A percentile compares a stretch with the other conserved stretches of the same genome.
phyloP scores from a whole-genome alignment of 208 protist species.

The Crithidia sp. region DNA sequence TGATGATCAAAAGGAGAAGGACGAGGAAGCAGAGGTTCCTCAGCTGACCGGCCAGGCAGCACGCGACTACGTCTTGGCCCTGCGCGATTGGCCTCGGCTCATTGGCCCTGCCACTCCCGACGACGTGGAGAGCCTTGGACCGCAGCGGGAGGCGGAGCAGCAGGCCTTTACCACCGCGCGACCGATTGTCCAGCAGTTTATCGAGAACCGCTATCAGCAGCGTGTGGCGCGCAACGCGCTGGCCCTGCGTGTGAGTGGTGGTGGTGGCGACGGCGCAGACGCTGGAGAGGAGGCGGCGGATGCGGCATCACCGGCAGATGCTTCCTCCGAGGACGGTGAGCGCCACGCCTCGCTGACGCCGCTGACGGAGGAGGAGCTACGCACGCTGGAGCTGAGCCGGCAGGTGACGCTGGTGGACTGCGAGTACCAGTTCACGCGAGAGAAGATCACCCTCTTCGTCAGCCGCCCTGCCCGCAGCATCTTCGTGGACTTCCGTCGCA shows the following conservation, averaged over 20 bases:
- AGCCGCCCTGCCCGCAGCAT: conserved; percentile 44
- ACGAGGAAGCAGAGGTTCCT: conserved; percentile 16
- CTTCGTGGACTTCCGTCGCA: conserved; percentile 75
- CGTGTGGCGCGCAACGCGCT: conserved; percentile 28
- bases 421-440: conserved; percentile 69
- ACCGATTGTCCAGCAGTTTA: conserved; percentile 46
- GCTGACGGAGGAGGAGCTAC: conserved; percentile 22
- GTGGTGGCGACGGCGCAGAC: background rate
- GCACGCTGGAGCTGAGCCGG: conserved; percentile 32
- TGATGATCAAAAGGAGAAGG: background rate
- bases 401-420: conserved; percentile 50
- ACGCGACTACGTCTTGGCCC: conserved; percentile 26
- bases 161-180: conserved; percentile 35
- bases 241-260: background rate
- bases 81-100: conserved; percentile 49
- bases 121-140: conserved; percentile 28
- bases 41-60: conserved; percentile 24
- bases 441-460: conserved; percentile 80
- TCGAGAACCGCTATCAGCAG: conserved; percentile 41
- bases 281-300: background rate
- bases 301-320: conserved; percentile 7
- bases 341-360: conserved; percentile 12
- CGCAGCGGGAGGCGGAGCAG: conserved; percentile 33
- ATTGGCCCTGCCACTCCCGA: conserved; percentile 37
- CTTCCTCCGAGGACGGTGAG: conserved; percentile 21